phyloP scores from a whole-genome alignment of 1,139 yeast species.

The Ogataea hybrid region DNA sequence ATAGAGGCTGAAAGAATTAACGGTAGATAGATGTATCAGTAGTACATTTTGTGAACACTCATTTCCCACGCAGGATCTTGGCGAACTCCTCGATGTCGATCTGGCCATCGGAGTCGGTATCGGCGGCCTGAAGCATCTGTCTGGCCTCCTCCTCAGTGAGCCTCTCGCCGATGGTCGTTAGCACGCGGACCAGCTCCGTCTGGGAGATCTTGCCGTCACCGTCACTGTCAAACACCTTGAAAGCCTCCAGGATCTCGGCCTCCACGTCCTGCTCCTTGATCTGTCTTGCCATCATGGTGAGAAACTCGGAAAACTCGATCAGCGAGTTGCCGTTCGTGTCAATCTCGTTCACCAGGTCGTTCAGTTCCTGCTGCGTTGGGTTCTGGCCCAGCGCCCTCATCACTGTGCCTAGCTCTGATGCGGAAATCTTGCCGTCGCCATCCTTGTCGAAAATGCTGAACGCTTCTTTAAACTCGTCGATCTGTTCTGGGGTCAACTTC shows the following conservation, averaged over 20 bases:
- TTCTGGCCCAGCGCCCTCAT: constrained; percentile 98
- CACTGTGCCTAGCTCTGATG: constrained; percentile 94
- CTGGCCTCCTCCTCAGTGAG: constrained; percentile 94
- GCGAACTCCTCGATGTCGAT: constrained; percentile 94
- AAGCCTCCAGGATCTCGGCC: constrained; percentile 96
- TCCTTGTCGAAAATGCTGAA: constrained; percentile 95
- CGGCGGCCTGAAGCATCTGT: constrained; percentile 95
- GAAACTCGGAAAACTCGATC: constrained; percentile 82
- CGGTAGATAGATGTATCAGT: constrained; percentile 6
- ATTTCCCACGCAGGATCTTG: constrained; percentile 34
- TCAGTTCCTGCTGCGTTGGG: constrained; percentile 93
- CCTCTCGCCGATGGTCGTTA: constrained; percentile 96
- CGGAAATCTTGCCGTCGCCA: constrained; percentile 93
- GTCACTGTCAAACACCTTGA: constrained; percentile 87
- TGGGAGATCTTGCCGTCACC: constrained; percentile 97
- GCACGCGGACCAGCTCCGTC: constrained; percentile 93
- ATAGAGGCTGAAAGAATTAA: constrained; percentile 2
- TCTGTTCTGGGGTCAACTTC: constrained; percentile 89
- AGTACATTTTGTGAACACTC: constrained; percentile 6
- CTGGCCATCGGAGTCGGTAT: constrained; percentile 92
- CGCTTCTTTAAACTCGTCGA: constrained; percentile 96
- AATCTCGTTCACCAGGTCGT: constrained; percentile 95
- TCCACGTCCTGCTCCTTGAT: constrained; percentile 91
- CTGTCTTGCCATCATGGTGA: constrained; percentile 81
- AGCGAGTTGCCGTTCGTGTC: constrained; percentile 94